Conservation (phyloP, 495 filamentous ascomycete genomes). For the Talaromyces nanjingensis region DNA sequence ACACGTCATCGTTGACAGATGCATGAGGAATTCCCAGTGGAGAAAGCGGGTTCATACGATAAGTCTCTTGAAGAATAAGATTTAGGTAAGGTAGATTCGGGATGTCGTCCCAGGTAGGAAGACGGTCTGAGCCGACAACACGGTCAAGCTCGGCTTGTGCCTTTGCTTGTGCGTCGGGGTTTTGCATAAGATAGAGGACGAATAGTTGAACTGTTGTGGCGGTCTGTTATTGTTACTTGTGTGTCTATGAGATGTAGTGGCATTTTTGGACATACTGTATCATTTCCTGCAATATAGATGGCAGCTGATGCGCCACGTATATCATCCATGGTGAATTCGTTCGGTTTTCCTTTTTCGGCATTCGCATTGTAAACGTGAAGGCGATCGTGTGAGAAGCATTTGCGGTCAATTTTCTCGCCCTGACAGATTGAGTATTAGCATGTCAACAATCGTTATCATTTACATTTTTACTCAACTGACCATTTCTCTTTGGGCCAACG, state of each 20-base stretch:
- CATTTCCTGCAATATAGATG: constrained; percentile 43
- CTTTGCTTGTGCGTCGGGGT: constrained; percentile 34
- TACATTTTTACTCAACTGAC: constrained; percentile 25
- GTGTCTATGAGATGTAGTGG: background rate
- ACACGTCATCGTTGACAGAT: constrained; percentile 41
- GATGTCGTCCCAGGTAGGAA: constrained; percentile 16
- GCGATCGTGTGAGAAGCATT: constrained; percentile 22
- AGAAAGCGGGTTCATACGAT: constrained; percentile 28
- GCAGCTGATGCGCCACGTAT: constrained; percentile 43
- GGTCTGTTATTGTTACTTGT: constrained; percentile 14
- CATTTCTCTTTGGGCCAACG: constrained; percentile 27
- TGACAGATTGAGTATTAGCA: constrained; percentile 23
- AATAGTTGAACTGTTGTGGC: constrained; percentile 28
- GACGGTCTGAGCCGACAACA: constrained; percentile 16
- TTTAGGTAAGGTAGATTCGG: constrained; percentile 24
- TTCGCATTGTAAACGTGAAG: constrained; percentile 16
- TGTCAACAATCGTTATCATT: background rate
- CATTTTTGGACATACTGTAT: constrained; percentile 27
- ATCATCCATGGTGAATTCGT: constrained; percentile 34
- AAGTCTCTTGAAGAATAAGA: constrained; percentile 25
- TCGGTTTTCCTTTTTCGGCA: constrained; percentile 17
- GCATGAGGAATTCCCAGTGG: constrained; percentile 46
- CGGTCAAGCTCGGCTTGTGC: constrained; percentile 39
- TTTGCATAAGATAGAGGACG: constrained; percentile 30
- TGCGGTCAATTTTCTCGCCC: constrained; percentile 27